phyloP scores from a whole-genome alignment of 2,329 filamentous ascomycete species.

The Fusarium haematococcum region DNA sequence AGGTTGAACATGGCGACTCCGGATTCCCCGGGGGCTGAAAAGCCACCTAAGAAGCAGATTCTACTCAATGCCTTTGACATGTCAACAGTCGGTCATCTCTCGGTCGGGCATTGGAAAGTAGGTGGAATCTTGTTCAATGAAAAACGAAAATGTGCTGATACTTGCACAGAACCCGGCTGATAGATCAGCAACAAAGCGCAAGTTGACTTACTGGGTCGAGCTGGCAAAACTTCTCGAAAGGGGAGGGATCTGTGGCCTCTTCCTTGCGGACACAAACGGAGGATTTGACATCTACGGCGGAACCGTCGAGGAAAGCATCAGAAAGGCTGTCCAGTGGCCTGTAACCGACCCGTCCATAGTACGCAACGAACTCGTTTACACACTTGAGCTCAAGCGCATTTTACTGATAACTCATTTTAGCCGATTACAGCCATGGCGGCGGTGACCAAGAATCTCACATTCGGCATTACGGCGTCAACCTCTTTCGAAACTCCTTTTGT shows the following conservation, averaged over 20 bases:
- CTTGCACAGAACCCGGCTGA: neutral
- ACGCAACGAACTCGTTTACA: neutral
- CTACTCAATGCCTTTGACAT: neutral
- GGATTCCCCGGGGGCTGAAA: neutral
- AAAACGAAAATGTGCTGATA: neutral
- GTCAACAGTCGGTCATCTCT: neutral
- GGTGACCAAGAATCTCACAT: neutral
- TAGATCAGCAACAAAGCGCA: neutral
- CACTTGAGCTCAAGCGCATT: neutral
- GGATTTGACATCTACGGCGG: neutral
- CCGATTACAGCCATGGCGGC: neutral
- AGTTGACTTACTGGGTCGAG: conserved; percentile 54
- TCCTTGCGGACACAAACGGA: conserved; percentile 57
- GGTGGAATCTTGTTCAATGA: too few relatives aligned
- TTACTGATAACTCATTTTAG: neutral
- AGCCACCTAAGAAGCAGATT: neutral
- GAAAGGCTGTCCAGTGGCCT: neutral
- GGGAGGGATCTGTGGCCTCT: conserved; percentile 62
- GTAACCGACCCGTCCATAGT: neutral
- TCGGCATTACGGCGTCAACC: neutral
- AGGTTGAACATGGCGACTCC: neutral
- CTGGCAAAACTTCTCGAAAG: conserved; percentile 59
- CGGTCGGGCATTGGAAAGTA: neutral
- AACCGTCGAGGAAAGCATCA: conserved; percentile 13
- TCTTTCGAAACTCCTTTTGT: conserved; percentile 46